Evolutionary conservation across 768 basidiomycete genomes (phyloP).

Genomic region (Xerocomus brunneocitrinus): DNA sequence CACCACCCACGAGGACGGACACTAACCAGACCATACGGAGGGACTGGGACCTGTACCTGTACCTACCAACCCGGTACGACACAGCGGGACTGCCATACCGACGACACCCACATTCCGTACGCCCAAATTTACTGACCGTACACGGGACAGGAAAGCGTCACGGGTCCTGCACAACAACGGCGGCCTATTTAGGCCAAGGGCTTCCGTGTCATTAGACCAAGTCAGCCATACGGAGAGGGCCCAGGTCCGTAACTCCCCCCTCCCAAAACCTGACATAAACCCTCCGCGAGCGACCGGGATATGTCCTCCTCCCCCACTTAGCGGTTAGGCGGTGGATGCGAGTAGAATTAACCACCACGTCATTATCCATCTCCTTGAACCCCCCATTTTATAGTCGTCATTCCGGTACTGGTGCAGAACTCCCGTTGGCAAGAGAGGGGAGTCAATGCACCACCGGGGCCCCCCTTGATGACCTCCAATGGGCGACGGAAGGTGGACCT

Average conservation of each 20-base stretch:
- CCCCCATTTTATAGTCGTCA: too few species aligned
- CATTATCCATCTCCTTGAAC: too few species aligned
- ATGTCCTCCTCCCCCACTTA: constrained; percentile 8
- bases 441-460: neutral
- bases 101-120: neutral
- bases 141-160: constrained; percentile 5
- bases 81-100: too few species aligned
- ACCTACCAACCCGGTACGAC: too few species aligned
- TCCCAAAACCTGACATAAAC: neutral
- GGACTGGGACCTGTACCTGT: too few species aligned
- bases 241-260: neutral
- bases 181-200: constrained; percentile 7
- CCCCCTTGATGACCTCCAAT: neutral
- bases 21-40: too few species aligned
- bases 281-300: neutral
- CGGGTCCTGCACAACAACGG: neutral
- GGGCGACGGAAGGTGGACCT: neutral
- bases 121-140: constrained; percentile 7
- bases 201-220: neutral
- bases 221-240: too few species aligned
- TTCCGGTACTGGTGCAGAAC: neutral
- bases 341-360: neutral
- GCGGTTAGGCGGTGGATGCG: neutral
- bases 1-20: too few species aligned
- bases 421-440: neutral